Conservation (phyloP, 129 eudicot genomes). For the Erigeron canadensis region DNA sequence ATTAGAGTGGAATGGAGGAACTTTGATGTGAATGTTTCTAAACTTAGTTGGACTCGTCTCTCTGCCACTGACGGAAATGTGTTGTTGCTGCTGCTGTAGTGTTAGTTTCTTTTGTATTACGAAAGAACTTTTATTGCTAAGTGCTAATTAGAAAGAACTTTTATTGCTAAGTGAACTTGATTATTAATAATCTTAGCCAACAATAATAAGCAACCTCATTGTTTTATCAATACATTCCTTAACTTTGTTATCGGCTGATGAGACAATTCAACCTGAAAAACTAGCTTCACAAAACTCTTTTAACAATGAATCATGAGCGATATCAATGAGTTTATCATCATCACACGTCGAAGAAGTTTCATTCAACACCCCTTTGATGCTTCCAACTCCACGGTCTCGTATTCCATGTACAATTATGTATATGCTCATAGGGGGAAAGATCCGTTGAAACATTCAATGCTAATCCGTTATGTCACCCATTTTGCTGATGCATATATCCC, state of each 20-base stretch:
- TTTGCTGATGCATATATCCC: slow-evolving; percentile 71
- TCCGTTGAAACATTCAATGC: slow-evolving; percentile 72
- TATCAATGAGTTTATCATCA: slow-evolving; percentile 52
- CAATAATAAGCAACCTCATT: background rate
- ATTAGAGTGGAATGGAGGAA: too few relatives aligned
- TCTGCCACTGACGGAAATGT: too few relatives aligned
- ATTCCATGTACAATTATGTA: slow-evolving; percentile 86
- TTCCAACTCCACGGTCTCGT: slow-evolving; percentile 75
- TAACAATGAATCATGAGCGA: slow-evolving; percentile 49
- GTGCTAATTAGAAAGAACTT: too few relatives aligned
- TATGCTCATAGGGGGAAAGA: slow-evolving; percentile 54
- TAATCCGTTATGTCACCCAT: slow-evolving; percentile 80
- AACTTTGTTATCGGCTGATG: slow-evolving; percentile 23
- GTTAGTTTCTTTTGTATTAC: too few relatives aligned
- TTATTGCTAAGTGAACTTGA: too few relatives aligned
- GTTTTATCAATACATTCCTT: background rate
- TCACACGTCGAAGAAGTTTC: slow-evolving; percentile 20
- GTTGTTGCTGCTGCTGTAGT: too few relatives aligned
- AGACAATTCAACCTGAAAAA: slow-evolving; percentile 64
- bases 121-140: too few relatives aligned
- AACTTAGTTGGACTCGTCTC: too few relatives aligned
- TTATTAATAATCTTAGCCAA: background rate
- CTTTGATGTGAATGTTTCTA: too few relatives aligned
- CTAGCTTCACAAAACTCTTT: slow-evolving; percentile 68
- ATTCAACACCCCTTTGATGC: slow-evolving; percentile 55